Evolutionary conservation across 2,329 filamentous ascomycete species (phyloP).

Genomic region (Juglanconis sp.): DNA sequence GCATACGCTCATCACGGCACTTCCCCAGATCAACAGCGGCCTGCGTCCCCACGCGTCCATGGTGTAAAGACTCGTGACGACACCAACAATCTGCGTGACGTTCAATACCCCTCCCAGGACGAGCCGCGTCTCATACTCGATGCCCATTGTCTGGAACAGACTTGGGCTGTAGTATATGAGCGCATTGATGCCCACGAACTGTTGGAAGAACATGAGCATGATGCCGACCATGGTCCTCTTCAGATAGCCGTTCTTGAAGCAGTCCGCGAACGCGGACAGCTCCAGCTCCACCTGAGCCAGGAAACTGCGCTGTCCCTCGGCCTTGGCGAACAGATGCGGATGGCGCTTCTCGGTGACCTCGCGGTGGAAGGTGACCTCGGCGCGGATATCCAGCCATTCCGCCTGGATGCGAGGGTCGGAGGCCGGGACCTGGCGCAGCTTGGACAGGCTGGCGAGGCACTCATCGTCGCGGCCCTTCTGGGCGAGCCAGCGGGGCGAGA

Average conservation of each 20-base stretch:
- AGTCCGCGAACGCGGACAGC: constrained; percentile 44
- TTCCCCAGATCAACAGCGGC: constrained; percentile 65
- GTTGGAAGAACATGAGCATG: constrained; percentile 56
- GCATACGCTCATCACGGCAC: constrained; percentile 64
- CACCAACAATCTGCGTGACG: constrained; percentile 41
- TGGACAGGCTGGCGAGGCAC: constrained; percentile 42
- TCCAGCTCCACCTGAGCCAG: constrained; percentile 17
- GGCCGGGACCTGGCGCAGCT: constrained; percentile 42
- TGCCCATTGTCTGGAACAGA: constrained; percentile 44
- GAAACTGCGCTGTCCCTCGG: constrained; percentile 16
- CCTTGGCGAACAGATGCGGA: constrained; percentile 27
- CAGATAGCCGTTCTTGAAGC: constrained; percentile 42
- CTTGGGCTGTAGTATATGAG: constrained; percentile 46
- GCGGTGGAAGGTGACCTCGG: constrained; percentile 45
- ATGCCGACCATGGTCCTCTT: constrained; percentile 43
- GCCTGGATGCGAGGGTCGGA: constrained; percentile 40
- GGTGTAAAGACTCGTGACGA: constrained; percentile 43
- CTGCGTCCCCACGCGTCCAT: constrained; percentile 60
- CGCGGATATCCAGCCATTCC: constrained; percentile 48
- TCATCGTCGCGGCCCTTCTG: constrained; percentile 45
- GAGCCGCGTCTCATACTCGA: constrained; percentile 40
- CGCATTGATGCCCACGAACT: constrained; percentile 49
- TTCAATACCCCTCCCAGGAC: constrained; percentile 47
- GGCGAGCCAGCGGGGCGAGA: constrained; percentile 52
- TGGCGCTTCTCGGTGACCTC: constrained; percentile 35